Conservation (phyloP, 2,329 filamentous ascomycete species). For the Colletotrichum liaoningense region DNA sequence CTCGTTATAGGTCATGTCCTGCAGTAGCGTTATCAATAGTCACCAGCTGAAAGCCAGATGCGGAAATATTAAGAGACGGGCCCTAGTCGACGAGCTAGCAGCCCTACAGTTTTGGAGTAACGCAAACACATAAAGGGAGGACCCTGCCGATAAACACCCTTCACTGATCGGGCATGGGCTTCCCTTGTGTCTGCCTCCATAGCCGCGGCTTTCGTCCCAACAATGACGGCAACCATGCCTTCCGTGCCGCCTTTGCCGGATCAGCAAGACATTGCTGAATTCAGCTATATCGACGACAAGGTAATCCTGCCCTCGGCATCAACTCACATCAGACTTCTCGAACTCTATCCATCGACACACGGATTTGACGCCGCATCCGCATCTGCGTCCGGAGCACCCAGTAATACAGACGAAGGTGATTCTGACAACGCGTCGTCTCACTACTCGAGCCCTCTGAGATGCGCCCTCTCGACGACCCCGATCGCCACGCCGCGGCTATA, state of each 20-base stretch:
- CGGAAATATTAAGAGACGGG: background rate
- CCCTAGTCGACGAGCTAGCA: background rate
- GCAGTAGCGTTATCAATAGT: background rate
- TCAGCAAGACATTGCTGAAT: background rate
- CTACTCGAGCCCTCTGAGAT: constrained; percentile 14
- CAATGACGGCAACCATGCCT: constrained; percentile 19
- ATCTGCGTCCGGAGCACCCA: background rate
- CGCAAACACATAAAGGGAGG: background rate
- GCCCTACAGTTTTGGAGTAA: background rate
- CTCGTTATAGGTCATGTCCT: background rate
- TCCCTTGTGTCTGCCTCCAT: background rate
- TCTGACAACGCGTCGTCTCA: background rate
- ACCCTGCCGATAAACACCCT: constrained; percentile 10
- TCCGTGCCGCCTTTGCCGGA: constrained; percentile 17
- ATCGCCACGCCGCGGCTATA: constrained; percentile 35
- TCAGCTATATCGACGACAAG: constrained; percentile 1
- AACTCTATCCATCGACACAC: constrained; percentile 13
- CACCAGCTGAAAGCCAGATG: background rate
- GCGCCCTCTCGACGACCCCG: constrained; percentile 15
- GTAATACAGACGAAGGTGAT: constrained; percentile 6
- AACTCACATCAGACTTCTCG: constrained; percentile 31
- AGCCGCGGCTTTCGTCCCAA: constrained; percentile 10
- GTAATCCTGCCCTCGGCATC: constrained; percentile 22
- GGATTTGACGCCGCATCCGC: background rate
- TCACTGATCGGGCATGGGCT: background rate